phyloP scores from a whole-genome alignment of 805 yeast species.

The Sungouiozyma ichnusensis region DNA sequence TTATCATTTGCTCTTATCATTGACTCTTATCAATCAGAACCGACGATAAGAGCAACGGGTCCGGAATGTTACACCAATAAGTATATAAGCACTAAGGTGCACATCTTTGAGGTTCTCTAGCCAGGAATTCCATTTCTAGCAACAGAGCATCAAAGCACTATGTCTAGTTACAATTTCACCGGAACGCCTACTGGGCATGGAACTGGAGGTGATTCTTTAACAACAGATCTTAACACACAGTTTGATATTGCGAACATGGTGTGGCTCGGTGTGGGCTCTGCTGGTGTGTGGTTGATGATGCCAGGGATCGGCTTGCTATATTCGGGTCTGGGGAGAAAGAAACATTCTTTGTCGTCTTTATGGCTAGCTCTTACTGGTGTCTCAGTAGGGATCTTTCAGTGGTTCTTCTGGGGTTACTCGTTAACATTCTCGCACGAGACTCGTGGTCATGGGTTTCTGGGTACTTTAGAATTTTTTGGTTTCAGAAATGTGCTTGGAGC shows the following conservation, averaged over 20 bases:
- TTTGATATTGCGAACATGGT: slow-evolving; percentile 72
- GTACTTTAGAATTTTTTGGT: slow-evolving; percentile 72
- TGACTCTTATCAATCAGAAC: too few relatives aligned
- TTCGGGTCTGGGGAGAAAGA: slow-evolving; percentile 88
- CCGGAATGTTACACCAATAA: too few relatives aligned
- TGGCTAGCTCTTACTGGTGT: slow-evolving; percentile 93
- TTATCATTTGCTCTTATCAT: too few relatives aligned
- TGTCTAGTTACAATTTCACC: slow-evolving; percentile 27
- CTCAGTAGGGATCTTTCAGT: slow-evolving; percentile 76
- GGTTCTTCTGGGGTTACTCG: slow-evolving; percentile 99
- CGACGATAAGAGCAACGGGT: too few relatives aligned
- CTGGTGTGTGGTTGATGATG: slow-evolving; percentile 87
- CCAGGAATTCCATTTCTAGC: too few relatives aligned
- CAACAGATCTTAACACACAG: slow-evolving; percentile 57
- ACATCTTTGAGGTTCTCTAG: too few relatives aligned
- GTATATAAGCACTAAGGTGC: too few relatives aligned
- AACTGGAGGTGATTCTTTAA: slow-evolving; percentile 74
- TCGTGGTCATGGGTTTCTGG: slow-evolving; percentile 56
- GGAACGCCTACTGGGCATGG: slow-evolving; percentile 46
- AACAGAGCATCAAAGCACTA: slow-evolving; percentile 3
- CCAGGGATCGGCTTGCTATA: slow-evolving; percentile 93
- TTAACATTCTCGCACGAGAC: slow-evolving; percentile 68
- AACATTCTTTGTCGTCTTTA: slow-evolving; percentile 85
- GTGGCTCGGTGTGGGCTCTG: slow-evolving; percentile 71
- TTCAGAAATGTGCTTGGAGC: slow-evolving; percentile 75